Evolutionary conservation across 805 yeast species (phyloP).

Genomic region (Danielia oregonensis): DNA sequence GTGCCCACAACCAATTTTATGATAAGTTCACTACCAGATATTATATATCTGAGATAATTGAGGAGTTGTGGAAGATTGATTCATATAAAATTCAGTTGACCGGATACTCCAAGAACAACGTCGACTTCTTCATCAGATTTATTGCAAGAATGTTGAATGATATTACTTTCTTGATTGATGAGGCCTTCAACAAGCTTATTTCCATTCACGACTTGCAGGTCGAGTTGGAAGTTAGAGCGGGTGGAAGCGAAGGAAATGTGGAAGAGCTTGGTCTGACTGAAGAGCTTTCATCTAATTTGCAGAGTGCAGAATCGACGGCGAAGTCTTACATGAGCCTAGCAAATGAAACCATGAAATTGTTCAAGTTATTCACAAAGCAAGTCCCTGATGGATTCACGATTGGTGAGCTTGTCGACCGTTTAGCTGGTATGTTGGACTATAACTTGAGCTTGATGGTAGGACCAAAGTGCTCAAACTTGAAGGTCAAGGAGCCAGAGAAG

Average conservation of each 20-base stretch:
- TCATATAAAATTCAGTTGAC: slow-evolving; percentile 66
- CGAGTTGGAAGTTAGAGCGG: slow-evolving; percentile 53
- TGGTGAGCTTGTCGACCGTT: slow-evolving; percentile 86
- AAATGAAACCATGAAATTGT: slow-evolving; percentile 74
- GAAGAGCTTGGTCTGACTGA: slow-evolving; percentile 52
- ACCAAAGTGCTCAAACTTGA: slow-evolving; percentile 84
- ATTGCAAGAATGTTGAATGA: slow-evolving; percentile 95
- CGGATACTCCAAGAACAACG: slow-evolving; percentile 60
- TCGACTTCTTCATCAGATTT: slow-evolving; percentile 84
- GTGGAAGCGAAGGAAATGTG: slow-evolving; percentile 26
- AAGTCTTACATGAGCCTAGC: slow-evolving; percentile 78
- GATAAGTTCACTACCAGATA: slow-evolving; percentile 92
- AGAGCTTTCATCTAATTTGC: slow-evolving; percentile 55
- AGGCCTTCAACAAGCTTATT: slow-evolving; percentile 74
- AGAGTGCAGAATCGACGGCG: slow-evolving; percentile 70
- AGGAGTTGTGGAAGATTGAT: slow-evolving; percentile 76
- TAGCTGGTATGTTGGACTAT: slow-evolving; percentile 94
- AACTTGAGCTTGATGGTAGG: slow-evolving; percentile 92
- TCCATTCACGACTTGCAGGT: slow-evolving; percentile 73
- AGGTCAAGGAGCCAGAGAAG: slow-evolving; percentile 77
- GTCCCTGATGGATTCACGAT: slow-evolving; percentile 84
- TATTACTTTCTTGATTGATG: slow-evolving; percentile 87
- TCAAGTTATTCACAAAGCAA: slow-evolving; percentile 78
- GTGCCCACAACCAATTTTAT: slow-evolving; percentile 90
- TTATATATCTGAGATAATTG: slow-evolving; percentile 78